phyloP scores from a whole-genome alignment of 2,329 filamentous ascomycete species.

The Microascus cirrosus region DNA sequence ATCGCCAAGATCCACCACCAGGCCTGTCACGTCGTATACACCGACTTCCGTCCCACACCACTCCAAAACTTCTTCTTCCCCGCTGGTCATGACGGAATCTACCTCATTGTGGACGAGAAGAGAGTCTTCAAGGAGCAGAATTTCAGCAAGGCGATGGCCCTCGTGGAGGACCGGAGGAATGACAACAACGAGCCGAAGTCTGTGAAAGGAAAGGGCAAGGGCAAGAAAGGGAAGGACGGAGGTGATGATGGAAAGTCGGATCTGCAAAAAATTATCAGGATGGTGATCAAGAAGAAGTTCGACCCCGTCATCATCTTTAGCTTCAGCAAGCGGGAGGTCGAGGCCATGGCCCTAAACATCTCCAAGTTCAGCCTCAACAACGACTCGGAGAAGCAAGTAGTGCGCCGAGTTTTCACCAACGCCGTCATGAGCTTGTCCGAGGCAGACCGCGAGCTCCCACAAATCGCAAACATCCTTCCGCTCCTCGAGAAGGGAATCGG shows the following conservation, averaged over 20 bases:
- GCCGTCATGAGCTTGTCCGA: slow-evolving; percentile 89
- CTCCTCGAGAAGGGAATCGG: slow-evolving; percentile 85
- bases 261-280: slow-evolving; percentile 95
- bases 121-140: slow-evolving; percentile 93
- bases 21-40: slow-evolving; percentile 97
- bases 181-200: slow-evolving; percentile 59
- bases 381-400: slow-evolving; percentile 89
- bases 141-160: slow-evolving; percentile 89
- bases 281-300: slow-evolving; percentile 97
- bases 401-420: slow-evolving; percentile 84
- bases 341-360: slow-evolving; percentile 79
- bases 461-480: slow-evolving; percentile 84
- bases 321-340: slow-evolving; percentile 96
- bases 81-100: slow-evolving; percentile 81
- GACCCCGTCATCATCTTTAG: slow-evolving; percentile 99
- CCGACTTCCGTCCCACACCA: slow-evolving; percentile 92
- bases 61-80: slow-evolving; percentile 98
- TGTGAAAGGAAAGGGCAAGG: slow-evolving; percentile 64
- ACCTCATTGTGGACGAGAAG: slow-evolving; percentile 93
- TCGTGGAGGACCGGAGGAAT: slow-evolving; percentile 77
- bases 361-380: slow-evolving; percentile 88
- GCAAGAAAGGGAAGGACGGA: slow-evolving; percentile 84
- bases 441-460: slow-evolving; percentile 77
- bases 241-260: slow-evolving; percentile 61
- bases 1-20: slow-evolving; percentile 97